Conservation (phyloP, 2,329 filamentous ascomycete species). For the Alternaria tenuissima region DNA sequence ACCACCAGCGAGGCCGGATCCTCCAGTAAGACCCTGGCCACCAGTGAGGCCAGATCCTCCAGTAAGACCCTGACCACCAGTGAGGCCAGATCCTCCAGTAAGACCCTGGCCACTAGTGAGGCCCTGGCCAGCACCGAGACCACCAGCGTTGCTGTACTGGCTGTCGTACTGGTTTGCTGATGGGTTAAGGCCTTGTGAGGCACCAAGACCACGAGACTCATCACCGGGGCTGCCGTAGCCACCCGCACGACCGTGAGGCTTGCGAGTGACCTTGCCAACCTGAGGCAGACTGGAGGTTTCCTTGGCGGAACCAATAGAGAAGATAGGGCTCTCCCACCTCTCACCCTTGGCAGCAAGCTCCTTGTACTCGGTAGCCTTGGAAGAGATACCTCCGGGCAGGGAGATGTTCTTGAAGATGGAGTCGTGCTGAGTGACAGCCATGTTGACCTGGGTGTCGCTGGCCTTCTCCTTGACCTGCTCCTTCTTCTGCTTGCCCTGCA, state of each 20-base stretch:
- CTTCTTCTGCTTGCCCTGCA: conserved; percentile 81
- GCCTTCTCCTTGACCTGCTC: conserved; percentile 58
- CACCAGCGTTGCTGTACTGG: conserved; percentile 24
- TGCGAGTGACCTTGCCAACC: conserved; percentile 63
- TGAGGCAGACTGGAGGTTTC: conserved; percentile 76
- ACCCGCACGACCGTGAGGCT: conserved; percentile 61
- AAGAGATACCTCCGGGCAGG: conserved; percentile 86
- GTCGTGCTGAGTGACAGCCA: conserved; percentile 86
- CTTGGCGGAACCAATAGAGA: conserved; percentile 81
- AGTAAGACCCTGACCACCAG: conserved; percentile 16
- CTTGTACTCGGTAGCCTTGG: conserved; percentile 93
- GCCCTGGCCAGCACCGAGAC: conserved; percentile 18
- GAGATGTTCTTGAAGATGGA: conserved; percentile 90
- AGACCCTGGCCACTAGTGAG: conserved; percentile 18
- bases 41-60: conserved; percentile 7
- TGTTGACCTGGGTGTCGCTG: conserved; percentile 77
- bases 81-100: conserved; percentile 11
- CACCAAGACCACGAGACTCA: conserved; percentile 27
- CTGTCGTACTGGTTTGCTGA: conserved; percentile 22
- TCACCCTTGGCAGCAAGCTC: conserved; percentile 87
- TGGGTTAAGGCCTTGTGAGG: conserved; percentile 24
- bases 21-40: conserved; percentile 20
- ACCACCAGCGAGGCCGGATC: conserved; percentile 6
- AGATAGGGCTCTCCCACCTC: conserved; percentile 93
- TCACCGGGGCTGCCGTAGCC: conserved; percentile 38